Base-by-base conservation (phyloP, 164 flowering plant species). In the Berberis thunbergii region DNA sequence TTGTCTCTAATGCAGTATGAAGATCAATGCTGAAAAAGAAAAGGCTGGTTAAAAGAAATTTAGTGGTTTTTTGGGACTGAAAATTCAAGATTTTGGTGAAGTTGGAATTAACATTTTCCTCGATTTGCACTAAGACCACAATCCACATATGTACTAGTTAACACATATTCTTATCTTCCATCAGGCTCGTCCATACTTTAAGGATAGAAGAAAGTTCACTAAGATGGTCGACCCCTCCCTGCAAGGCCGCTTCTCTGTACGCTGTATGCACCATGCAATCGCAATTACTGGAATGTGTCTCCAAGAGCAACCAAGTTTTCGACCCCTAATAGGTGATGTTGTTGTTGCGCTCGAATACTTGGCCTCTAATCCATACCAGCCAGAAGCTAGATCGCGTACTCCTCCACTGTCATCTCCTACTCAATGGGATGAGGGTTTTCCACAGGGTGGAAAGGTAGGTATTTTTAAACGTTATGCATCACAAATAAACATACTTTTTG, bases 271-370 rank as follows among this genome's bases (percentile, higher is more conserved):
- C 62, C 89, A 91, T 52, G 84, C 85, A 49, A 70, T 86, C 61
- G 92, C 94, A 11, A 81, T 91, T 4, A 74, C 88, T 59, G 86
- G 84, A 48, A 89, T 91, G 96, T 91, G 97, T 73, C 94, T 91
- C 11, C 89, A 87, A 70, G 96, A 91, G 70, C 84, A 85, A 62
- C 85, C 94, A n/a, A 74, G 49, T 50, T 79, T 74, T 68, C 88
- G 98, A 3, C 98, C 98, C 40, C 74, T 83, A 4, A 83, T 86
- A 1, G 59, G 78, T 54, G 98, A 89, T 60, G 78, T 91, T 46
- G 86, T 91, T 57, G 84, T 83, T 11, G 98, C 96, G 0, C 89
- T 91, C 1, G 94, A 91, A 62, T 91, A 87, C 75, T 63, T 91
- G 64, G 86, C 89, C 10, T 74, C 88, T 59, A 86, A 81, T 68